Evolutionary conservation across 306 rosid species (phyloP).

Genomic region (Pyrus bretschneideri): DNA sequence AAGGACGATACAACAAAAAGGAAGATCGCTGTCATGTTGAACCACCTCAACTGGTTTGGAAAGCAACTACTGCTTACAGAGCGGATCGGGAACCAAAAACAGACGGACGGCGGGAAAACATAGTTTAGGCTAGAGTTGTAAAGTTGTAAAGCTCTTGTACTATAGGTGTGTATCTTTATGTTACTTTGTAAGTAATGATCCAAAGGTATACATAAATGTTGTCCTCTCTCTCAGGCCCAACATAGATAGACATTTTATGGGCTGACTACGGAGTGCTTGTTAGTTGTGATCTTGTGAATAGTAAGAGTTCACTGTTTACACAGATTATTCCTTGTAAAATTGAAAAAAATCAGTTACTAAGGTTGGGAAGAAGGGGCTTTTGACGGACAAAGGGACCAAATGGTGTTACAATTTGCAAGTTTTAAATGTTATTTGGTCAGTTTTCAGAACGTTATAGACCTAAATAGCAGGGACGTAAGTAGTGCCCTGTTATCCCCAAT

Average conservation of each 20-base stretch:
- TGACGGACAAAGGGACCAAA: too few relatives aligned
- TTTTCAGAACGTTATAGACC: too few relatives aligned
- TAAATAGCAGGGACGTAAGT: too few relatives aligned
- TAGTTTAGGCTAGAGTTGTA: slow-evolving; percentile 13
- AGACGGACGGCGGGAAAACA: not conserved
- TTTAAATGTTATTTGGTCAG: too few relatives aligned
- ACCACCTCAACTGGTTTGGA: not conserved
- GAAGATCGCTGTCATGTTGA: not conserved
- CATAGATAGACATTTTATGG: not conserved
- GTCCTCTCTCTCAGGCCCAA: not conserved
- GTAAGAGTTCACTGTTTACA: too few relatives aligned
- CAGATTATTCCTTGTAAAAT: too few relatives aligned
- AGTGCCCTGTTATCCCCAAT: too few relatives aligned
- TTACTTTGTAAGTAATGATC: not conserved
- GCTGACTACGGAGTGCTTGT: not conserved
- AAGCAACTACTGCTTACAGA: not conserved
- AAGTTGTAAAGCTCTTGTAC: slow-evolving; percentile 13
- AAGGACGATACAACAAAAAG: not conserved
- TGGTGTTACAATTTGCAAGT: too few relatives aligned
- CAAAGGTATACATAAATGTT: not conserved
- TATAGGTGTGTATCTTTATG: not conserved
- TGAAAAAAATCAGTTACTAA: too few relatives aligned
- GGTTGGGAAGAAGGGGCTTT: not conserved
- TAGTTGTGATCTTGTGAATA: too few relatives aligned
- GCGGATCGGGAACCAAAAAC: not conserved